These are phyloP conservation scores for Balansia obtecta DNA, from an alignment of 2,329 filamentous ascomycete genomes.

Conservation along the genomic window DNA sequence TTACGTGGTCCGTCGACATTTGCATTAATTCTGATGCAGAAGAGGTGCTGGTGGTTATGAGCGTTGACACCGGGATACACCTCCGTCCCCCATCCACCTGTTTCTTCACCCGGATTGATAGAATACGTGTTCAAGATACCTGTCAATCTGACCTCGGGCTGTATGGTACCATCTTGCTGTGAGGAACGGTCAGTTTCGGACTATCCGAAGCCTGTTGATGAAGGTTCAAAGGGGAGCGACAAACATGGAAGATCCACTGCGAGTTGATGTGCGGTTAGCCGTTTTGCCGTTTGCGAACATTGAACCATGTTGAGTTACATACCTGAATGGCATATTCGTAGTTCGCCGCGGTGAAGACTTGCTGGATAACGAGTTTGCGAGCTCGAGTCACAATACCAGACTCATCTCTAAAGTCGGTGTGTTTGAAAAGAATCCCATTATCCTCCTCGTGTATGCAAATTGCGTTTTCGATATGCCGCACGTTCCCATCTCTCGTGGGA, in stretches of 20 bases:
- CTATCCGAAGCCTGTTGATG: too few relatives aligned
- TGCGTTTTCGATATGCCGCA: constrained; percentile 79
- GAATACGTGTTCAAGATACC: constrained; percentile 88
- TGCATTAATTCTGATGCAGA: constrained; percentile 78
- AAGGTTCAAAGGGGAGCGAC: too few relatives aligned
- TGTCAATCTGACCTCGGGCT: constrained; percentile 83
- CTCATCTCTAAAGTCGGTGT: constrained; percentile 85
- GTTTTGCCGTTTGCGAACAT: neutral
- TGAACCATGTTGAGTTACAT: constrained; percentile 2
- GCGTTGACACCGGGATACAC: constrained; percentile 84
- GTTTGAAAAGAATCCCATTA: constrained; percentile 83
- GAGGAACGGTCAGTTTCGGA: constrained; percentile 9
- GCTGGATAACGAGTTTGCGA: constrained; percentile 58
- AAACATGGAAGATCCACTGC: constrained; percentile 72
- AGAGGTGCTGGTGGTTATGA: constrained; percentile 92
- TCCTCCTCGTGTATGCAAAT: constrained; percentile 96
- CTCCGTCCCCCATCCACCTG: constrained; percentile 79
- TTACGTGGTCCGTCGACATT: constrained; percentile 80
- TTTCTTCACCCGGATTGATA: constrained; percentile 69
- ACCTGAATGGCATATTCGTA: constrained; percentile 65
- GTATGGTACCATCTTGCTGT: constrained; percentile 74
- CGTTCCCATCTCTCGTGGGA: constrained; percentile 62
- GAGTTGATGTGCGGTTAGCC: constrained; percentile 31
- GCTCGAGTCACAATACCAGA: constrained; percentile 62
- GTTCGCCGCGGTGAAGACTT: constrained; percentile 91